A percentile compares a stretch with the other conserved stretches of the same genome.
Conservation (phyloP, 1,284 basidiomycete species). For the Mycena sp. region DNA sequence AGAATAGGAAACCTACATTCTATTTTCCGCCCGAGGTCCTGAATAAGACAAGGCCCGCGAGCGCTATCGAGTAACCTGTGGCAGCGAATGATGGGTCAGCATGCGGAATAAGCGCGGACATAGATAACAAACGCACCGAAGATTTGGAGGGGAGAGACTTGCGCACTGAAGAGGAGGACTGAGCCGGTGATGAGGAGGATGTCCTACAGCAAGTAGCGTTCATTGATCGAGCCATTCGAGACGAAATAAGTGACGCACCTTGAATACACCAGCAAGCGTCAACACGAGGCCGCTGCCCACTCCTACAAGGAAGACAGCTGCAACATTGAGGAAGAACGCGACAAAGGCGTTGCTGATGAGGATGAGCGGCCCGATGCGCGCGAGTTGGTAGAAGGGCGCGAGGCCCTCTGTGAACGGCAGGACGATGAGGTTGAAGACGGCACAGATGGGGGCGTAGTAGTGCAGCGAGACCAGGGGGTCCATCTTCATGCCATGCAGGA, state of each 20-base stretch:
- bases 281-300: conserved; percentile 89
- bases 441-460: conserved; percentile 98
- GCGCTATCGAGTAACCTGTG: conserved; percentile 81
- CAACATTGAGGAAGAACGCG: conserved; percentile 93
- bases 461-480: conserved; percentile 95
- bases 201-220: conserved; percentile 60
- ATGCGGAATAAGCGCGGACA: conserved; percentile 7
- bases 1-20: background rate
- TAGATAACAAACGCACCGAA: conserved; percentile 64
- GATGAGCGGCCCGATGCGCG: conserved; percentile 79
- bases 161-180: conserved; percentile 84
- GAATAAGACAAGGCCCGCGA: conserved; percentile 84
- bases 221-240: background rate
- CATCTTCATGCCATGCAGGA: conserved; percentile 97
- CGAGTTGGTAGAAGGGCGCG: conserved; percentile 83
- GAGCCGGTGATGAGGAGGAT: conserved; percentile 93
- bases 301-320: conserved; percentile 94
- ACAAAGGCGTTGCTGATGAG: conserved; percentile 87
- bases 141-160: conserved; percentile 86
- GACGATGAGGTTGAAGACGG: conserved; percentile 85
- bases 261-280: conserved; percentile 95
- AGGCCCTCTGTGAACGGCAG: conserved; percentile 93
- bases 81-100: background rate
- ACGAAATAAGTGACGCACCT: conserved; percentile 57
- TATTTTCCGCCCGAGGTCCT: conserved; percentile 81